Evolutionary conservation across 345 rosid species (phyloP).

Genomic region (rapeseed (Brassica napus)): DNA sequence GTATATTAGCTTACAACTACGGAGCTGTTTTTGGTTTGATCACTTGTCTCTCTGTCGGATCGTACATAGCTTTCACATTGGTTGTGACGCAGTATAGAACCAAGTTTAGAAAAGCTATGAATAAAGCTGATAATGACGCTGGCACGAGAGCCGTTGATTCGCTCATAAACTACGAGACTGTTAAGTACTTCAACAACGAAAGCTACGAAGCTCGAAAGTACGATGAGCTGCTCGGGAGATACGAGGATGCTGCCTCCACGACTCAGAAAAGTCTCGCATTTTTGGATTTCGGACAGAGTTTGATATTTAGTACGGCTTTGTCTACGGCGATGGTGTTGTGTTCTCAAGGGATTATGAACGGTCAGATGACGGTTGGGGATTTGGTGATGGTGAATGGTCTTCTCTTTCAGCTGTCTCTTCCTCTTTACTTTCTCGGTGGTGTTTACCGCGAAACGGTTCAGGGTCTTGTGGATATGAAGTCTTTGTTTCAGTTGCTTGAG

Average conservation of each 20-base stretch:
- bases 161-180: constrained; percentile 93
- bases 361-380: constrained; percentile 93
- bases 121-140: constrained; percentile 92
- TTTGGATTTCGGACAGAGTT: constrained; percentile 87
- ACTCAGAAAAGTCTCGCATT: constrained; percentile 86
- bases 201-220: constrained; percentile 70
- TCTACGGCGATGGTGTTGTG: constrained; percentile 91
- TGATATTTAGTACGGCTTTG: constrained; percentile 82
- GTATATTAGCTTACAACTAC: constrained; percentile 87
- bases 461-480: constrained; percentile 86
- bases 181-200: constrained; percentile 90
- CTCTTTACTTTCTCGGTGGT: constrained; percentile 90
- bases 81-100: constrained; percentile 92
- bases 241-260: constrained; percentile 78
- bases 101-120: constrained; percentile 82
- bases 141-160: constrained; percentile 82
- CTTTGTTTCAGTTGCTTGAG: constrained; percentile 90
- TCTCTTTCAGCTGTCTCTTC: constrained; percentile 92
- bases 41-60: constrained; percentile 78
- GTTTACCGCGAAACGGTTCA: constrained; percentile 95
- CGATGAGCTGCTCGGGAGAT: constrained; percentile 67
- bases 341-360: constrained; percentile 75
- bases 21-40: constrained; percentile 86
- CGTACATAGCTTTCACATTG: constrained; percentile 76
- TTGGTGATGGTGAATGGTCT: constrained; percentile 99